A percentile compares a stretch with the other conserved stretches of the same genome.
Evolutionary conservation across 768 basidiomycete species (phyloP).

Genomic region (Kwoniella newhampshirensis): DNA sequence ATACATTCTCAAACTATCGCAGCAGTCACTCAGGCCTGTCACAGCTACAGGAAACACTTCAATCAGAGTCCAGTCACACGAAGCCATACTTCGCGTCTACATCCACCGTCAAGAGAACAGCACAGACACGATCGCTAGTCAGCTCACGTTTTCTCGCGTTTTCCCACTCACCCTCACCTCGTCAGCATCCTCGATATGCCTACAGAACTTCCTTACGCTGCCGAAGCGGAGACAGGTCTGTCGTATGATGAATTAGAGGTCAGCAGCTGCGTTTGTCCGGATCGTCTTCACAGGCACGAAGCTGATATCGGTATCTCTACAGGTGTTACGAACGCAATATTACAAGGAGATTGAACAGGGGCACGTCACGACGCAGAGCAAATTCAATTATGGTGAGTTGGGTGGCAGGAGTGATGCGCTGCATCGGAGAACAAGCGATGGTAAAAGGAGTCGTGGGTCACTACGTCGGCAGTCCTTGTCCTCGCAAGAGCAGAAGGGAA

Average conservation of each 20-base stretch:
- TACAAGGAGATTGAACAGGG: constrained; percentile 78
- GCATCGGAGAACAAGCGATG: neutral
- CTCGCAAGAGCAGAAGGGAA: no score
- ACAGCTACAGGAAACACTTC: no score
- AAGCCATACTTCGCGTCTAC: no score
- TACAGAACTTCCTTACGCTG: constrained; percentile 90
- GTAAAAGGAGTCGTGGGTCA: no score
- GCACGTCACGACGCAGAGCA: constrained; percentile 89
- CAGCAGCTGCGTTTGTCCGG: constrained; percentile 14
- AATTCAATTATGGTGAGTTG: constrained; percentile 83
- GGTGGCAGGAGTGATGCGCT: neutral
- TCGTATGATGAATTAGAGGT: constrained; percentile 89
- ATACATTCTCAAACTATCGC: no score
- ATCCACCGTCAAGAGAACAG: no score
- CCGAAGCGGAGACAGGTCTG: constrained; percentile 85
- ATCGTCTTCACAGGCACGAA: neutral
- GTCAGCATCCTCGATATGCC: constrained; percentile 51
- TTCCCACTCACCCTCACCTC: neutral
- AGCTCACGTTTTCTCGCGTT: no score
- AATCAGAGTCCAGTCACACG: no score
- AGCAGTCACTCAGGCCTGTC: no score
- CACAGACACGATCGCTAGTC: neutral
- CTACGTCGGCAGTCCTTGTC: no score
- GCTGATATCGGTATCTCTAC: neutral
- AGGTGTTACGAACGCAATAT: constrained; percentile 86